Percentiles rank a stretch among this genome's conserved stretches.
These are phyloP conservation scores for Phytophthora europaea DNA, from an alignment of 352 stramenopile genomes.

Conservation along the genomic window DNA sequence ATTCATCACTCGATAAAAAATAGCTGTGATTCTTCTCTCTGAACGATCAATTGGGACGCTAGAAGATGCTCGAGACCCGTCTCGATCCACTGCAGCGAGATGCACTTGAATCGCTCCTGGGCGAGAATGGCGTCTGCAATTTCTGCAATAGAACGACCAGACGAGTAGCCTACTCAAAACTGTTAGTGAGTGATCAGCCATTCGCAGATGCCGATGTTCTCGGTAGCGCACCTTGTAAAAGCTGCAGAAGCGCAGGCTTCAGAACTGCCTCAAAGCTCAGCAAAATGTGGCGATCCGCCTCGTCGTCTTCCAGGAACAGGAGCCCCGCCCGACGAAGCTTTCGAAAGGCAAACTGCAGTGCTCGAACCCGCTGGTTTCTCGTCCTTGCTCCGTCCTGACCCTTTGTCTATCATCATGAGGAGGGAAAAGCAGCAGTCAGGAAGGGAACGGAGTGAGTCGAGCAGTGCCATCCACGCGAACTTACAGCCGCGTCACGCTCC, in stretches of 20 bases:
- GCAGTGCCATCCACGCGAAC: neutral
- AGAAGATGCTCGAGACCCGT: constrained; percentile 46
- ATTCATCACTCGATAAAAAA: constrained; percentile 41
- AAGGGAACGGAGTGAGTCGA: neutral
- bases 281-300: constrained; percentile 63
- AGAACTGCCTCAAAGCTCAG: constrained; percentile 60
- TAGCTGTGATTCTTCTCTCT: constrained; percentile 49
- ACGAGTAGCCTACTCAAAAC: constrained; percentile 31
- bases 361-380: constrained; percentile 33
- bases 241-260: constrained; percentile 51
- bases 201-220: neutral
- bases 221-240: constrained; percentile 45
- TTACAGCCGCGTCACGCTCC: constrained; percentile 14
- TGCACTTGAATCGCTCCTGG: constrained; percentile 54
- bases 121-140: constrained; percentile 60
- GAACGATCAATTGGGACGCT: constrained; percentile 28
- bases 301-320: constrained; percentile 67
- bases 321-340: constrained; percentile 55
- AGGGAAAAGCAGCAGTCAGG: neutral
- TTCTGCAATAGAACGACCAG: constrained; percentile 51
- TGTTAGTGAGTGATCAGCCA: neutral
- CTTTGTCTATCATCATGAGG: constrained; percentile 12
- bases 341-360: constrained; percentile 56
- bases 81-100: constrained; percentile 70
- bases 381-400: neutral